phyloP scores from a whole-genome alignment of 805 yeast genomes.

The Ogataea ramenticola region DNA sequence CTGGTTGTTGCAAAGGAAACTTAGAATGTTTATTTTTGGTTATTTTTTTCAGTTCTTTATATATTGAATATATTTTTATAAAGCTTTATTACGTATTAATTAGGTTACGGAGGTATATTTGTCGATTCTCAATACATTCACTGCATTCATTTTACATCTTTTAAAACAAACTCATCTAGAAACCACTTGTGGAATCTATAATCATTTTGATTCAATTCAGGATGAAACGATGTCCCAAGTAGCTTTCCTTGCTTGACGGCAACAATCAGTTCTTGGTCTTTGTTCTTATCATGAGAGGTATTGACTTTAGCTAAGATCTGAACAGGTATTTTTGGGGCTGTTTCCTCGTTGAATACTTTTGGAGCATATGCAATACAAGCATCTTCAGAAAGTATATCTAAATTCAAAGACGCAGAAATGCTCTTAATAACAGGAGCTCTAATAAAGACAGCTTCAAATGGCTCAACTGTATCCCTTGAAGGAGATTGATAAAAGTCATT shows the following conservation, averaged over 20 bases:
- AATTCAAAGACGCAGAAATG: background rate
- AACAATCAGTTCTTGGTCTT: slow-evolving; percentile 39
- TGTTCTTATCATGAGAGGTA: background rate
- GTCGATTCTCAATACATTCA: no score
- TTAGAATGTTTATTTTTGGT: no score
- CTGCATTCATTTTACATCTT: background rate
- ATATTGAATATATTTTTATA: no score
- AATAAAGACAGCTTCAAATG: slow-evolving; percentile 52
- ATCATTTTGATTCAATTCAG: slow-evolving; percentile 54
- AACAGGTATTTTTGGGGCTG: background rate
- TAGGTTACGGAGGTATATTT: no score
- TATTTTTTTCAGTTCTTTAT: no score
- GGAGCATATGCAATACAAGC: background rate
- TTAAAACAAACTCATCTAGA: slow-evolving; percentile 46
- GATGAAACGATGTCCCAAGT: slow-evolving; percentile 75
- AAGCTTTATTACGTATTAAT: no score
- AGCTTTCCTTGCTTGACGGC: slow-evolving; percentile 66
- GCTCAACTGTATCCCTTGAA: slow-evolving; percentile 5
- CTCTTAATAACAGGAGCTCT: slow-evolving; percentile 63
- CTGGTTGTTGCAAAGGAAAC: slow-evolving; percentile 5
- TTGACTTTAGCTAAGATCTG: background rate
- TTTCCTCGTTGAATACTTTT: background rate
- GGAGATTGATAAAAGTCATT: slow-evolving; percentile 19
- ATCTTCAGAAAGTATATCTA: background rate
- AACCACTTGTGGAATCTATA: slow-evolving; percentile 66